Evolutionary conservation across 257 asterid species (phyloP).

Genomic region (Thymus mandschuricus): DNA sequence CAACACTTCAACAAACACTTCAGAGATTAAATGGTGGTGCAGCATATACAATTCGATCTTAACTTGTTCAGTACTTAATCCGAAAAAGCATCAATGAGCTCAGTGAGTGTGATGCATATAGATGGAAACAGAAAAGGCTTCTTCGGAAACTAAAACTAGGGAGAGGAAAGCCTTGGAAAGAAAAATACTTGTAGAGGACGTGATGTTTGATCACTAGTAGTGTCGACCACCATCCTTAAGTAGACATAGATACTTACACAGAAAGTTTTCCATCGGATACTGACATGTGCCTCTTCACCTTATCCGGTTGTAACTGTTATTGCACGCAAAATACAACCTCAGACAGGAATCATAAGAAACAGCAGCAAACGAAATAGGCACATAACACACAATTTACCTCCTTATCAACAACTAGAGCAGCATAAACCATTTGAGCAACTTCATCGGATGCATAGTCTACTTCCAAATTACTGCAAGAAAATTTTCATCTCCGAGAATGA

Average conservation of each 20-base stretch:
- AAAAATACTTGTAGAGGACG: background rate
- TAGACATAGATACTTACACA: constrained; percentile 51
- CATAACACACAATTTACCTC: constrained; percentile 53
- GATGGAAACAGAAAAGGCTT: background rate
- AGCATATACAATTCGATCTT: background rate
- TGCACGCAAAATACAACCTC: constrained; percentile 14
- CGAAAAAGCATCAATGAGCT: background rate
- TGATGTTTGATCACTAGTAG: background rate
- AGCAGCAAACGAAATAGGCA: constrained; percentile 2
- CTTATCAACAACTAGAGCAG: constrained; percentile 78
- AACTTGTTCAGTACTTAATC: background rate
- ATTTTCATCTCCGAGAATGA: background rate
- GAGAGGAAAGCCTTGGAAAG: background rate
- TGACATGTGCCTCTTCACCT: constrained; percentile 74
- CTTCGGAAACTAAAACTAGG: too few relatives aligned
- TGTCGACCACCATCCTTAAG: constrained; percentile 5
- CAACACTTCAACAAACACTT: background rate
- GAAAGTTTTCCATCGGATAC: constrained; percentile 71
- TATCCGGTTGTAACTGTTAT: constrained; percentile 91
- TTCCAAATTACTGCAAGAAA: constrained; percentile 70
- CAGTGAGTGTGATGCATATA: too few relatives aligned
- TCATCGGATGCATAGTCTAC: constrained; percentile 71
- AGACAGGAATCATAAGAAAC: constrained; percentile 18
- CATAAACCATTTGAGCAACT: constrained; percentile 63
- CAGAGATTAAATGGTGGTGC: background rate